Conservation (phyloP, 345 rosid genomes). For the Aurinia saxatilis region DNA sequence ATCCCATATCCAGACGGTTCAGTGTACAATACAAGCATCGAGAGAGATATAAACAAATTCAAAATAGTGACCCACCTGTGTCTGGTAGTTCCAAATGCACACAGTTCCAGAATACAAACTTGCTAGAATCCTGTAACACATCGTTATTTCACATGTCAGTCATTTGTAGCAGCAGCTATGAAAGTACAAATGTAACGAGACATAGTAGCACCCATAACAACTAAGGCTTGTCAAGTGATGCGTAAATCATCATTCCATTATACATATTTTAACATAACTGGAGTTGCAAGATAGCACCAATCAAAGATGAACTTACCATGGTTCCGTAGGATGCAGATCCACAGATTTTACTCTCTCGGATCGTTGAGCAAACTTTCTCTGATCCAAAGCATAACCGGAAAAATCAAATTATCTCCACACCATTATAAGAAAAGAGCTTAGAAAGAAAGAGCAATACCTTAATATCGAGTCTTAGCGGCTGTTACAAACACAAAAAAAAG, state of each 20-base stretch:
- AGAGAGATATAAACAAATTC: not conserved
- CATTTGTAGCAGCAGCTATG: not conserved
- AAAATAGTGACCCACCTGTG: conserved; percentile 62
- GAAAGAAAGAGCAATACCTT: conserved; percentile 13
- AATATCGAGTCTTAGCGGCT: conserved; percentile 32
- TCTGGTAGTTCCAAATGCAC: conserved; percentile 71
- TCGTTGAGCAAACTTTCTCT: conserved; percentile 48
- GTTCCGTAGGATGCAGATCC: conserved; percentile 64
- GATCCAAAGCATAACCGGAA: conserved; percentile 20
- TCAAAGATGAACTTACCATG: conserved; percentile 46
- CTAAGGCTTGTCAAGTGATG: not conserved
- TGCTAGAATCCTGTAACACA: conserved; percentile 43
- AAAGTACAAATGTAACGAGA: not conserved
- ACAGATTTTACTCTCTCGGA: conserved; percentile 68
- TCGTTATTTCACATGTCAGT: not conserved
- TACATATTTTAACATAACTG: not conserved
- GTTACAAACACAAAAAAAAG: conserved; percentile 8
- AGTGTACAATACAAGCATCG: not conserved
- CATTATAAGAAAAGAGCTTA: not conserved
- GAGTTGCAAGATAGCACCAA: not conserved
- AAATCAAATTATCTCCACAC: conserved; percentile 4
- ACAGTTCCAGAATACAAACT: conserved; percentile 67
- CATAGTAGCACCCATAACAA: not conserved
- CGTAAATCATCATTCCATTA: not conserved
- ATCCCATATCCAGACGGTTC: not conserved